Evolutionary conservation across 148 eudicot species (phyloP), one percentile per base, ranked within the genome.

Genomic region (Vaccinium macrocarpon): DNA sequence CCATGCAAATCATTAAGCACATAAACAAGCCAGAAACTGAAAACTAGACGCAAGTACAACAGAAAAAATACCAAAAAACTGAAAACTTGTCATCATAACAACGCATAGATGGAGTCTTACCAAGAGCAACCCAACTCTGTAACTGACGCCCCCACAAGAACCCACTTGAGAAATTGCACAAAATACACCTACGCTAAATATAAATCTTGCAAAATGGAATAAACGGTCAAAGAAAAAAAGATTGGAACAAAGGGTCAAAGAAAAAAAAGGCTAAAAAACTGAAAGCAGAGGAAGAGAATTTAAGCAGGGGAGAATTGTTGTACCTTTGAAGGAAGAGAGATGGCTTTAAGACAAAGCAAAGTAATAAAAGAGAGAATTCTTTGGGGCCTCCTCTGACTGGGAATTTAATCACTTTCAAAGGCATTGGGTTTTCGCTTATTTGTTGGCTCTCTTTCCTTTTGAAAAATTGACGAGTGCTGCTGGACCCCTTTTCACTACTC

Each of bases 271-370:
- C 16, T 13, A 68, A 50, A 12, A 79, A 79, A 79, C 49, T 29
- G 56, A 55, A 79, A 52, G 29, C 7, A 42, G 38, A 42, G 51
- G 51, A 57, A 64, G 64, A 70, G 27, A 35, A 21, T 72, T 42
- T 5, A 35, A 53, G 19, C 4, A 42, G 62, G 27, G 80, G 80
- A 52, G 35, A 18, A 23, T 23, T 9, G 29, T 57, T 81, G 55
- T 53, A 84, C 81, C 71, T 64, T 14, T 50, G 76, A 80, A 52
- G 75, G 38, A 78, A 49, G 64, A 71, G 38, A 68, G 78, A 74
- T 87, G 83, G 89, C 87, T 87, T 87, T 78, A 83, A 82, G 87
- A 77, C 85, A 82, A 84, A 84, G 87, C 89, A 84, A 84, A 25
- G 72, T 15, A 71, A 53, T 15, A 71, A 53, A 70, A 70, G 55